Evolutionary conservation across 1,139 yeast species (phyloP).

Genomic region (Spathaspora sp.): DNA sequence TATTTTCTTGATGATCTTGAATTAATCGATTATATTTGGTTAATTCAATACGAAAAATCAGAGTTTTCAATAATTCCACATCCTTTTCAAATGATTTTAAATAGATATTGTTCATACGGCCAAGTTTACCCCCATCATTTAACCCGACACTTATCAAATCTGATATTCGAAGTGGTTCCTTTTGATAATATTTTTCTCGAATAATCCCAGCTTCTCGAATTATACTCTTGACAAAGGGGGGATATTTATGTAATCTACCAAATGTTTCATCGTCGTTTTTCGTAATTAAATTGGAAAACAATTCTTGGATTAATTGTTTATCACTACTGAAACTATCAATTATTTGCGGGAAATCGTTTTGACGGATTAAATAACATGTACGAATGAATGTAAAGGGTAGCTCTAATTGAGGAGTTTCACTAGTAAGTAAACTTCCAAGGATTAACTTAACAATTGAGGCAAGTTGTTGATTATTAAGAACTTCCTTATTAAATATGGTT

Average conservation of each 20-base stretch:
- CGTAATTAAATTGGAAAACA: slow-evolving; percentile 29
- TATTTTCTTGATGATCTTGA: slow-evolving; percentile 66
- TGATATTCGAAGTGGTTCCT: slow-evolving; percentile 25
- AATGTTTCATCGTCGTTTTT: slow-evolving; percentile 42
- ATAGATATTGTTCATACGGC: slow-evolving; percentile 38
- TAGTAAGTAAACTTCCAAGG: slow-evolving; percentile 26
- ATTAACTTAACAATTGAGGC: slow-evolving; percentile 32
- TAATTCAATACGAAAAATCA: slow-evolving; percentile 49
- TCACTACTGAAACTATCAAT: slow-evolving; percentile 18
- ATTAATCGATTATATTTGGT: slow-evolving; percentile 48
- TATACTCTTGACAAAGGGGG: slow-evolving; percentile 30
- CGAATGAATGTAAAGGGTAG: slow-evolving; percentile 38
- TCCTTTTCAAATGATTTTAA: slow-evolving; percentile 44
- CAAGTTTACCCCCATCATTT: slow-evolving; percentile 41
- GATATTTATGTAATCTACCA: slow-evolving; percentile 27
- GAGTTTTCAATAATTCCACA: slow-evolving; percentile 43
- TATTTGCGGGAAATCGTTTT: slow-evolving; percentile 23
- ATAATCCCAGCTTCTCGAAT: slow-evolving; percentile 23
- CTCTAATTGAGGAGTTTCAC: slow-evolving; percentile 16
- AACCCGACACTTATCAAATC: slow-evolving; percentile 38
- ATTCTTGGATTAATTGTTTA: slow-evolving; percentile 25
- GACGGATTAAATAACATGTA: slow-evolving; percentile 35
- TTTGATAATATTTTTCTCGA: slow-evolving; percentile 20
- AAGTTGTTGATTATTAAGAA: slow-evolving; percentile 30
- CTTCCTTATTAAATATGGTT: slow-evolving; percentile 33